phyloP scores from a whole-genome alignment of 2,329 filamentous ascomycete species.

The Colletotrichum endophyticum region DNA sequence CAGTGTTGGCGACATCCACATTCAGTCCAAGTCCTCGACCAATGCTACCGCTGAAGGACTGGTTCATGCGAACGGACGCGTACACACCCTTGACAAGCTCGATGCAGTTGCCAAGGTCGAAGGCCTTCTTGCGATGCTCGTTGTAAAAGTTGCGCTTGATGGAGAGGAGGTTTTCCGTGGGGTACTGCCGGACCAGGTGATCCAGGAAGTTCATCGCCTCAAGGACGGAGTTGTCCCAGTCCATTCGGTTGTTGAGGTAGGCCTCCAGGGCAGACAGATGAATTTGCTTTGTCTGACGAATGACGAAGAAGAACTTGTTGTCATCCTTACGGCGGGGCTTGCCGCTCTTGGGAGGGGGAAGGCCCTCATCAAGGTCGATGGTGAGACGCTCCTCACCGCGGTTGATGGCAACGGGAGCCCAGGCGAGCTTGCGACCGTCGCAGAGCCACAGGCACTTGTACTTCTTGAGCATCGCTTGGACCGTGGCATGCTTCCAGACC shows the following conservation, averaged over 20 bases:
- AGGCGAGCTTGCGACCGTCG: slow-evolving; percentile 86
- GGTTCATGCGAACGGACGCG: slow-evolving; percentile 78
- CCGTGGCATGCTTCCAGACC: slow-evolving; percentile 71
- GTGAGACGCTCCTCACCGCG: slow-evolving; percentile 57
- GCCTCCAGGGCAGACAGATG: slow-evolving; percentile 68
- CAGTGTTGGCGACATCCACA: slow-evolving; percentile 88
- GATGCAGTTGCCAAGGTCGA: slow-evolving; percentile 62
- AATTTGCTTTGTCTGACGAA: slow-evolving; percentile 71
- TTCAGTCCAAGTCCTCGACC: slow-evolving; percentile 78
- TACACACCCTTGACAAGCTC: slow-evolving; percentile 91
- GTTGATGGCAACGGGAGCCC: slow-evolving; percentile 51
- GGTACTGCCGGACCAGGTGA: slow-evolving; percentile 83
- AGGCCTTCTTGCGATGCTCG: slow-evolving; percentile 52
- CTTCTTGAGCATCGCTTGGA: slow-evolving; percentile 59
- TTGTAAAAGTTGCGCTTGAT: slow-evolving; percentile 87
- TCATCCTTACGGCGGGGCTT: slow-evolving; percentile 31
- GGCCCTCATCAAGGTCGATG: slow-evolving; percentile 77
- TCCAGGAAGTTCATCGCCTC: slow-evolving; percentile 91
- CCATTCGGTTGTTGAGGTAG: slow-evolving; percentile 67
- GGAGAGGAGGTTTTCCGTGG: slow-evolving; percentile 67
- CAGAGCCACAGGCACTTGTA: slow-evolving; percentile 67
- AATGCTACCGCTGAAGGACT: slow-evolving; percentile 45
- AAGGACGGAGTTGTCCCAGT: slow-evolving; percentile 71
- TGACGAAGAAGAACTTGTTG: slow-evolving; percentile 64
- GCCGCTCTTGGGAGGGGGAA: slow-evolving; percentile 40